These are phyloP conservation scores for Streptanthus diversifolius DNA, from an alignment of 345 rosid species.

Conservation along the genomic window DNA sequence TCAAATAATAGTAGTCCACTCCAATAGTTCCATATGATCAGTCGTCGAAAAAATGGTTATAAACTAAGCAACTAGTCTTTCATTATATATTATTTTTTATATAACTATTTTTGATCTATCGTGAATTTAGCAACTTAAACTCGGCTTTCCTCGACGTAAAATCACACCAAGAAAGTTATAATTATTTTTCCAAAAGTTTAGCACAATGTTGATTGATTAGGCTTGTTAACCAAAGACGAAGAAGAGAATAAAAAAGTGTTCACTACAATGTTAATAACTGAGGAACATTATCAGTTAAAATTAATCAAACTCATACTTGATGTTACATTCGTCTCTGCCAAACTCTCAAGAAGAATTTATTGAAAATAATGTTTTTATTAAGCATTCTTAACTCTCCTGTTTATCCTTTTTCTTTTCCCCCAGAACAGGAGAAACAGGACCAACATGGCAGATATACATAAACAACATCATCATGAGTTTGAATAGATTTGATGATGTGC, in stretches of 20 bases:
- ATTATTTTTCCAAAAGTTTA: background rate
- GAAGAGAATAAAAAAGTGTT: constrained; percentile 40
- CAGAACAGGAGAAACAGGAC: background rate
- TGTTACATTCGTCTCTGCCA: constrained; percentile 70
- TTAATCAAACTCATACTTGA: constrained; percentile 66
- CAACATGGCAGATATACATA: too few species aligned
- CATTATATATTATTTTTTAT: background rate
- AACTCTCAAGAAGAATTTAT: constrained; percentile 64
- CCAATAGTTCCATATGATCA: background rate
- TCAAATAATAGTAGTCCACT: background rate
- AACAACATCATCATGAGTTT: constrained; percentile 23
- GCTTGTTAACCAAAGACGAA: constrained; percentile 32
- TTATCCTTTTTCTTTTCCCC: background rate
- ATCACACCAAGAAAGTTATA: background rate
- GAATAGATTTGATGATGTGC: background rate
- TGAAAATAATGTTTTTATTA: constrained; percentile 8
- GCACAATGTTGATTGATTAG: constrained; percentile 29
- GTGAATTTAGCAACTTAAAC: constrained; percentile 57
- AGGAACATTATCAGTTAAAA: too few species aligned
- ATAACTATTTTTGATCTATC: background rate
- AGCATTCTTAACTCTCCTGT: background rate
- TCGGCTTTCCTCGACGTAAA: constrained; percentile 38
- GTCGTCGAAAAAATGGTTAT: too few species aligned
- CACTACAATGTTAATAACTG: too few species aligned
- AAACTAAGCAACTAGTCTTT: too few species aligned